These are phyloP conservation scores for Prunus armeniaca DNA, from an alignment of 306 rosid species.

Conservation along the genomic window DNA sequence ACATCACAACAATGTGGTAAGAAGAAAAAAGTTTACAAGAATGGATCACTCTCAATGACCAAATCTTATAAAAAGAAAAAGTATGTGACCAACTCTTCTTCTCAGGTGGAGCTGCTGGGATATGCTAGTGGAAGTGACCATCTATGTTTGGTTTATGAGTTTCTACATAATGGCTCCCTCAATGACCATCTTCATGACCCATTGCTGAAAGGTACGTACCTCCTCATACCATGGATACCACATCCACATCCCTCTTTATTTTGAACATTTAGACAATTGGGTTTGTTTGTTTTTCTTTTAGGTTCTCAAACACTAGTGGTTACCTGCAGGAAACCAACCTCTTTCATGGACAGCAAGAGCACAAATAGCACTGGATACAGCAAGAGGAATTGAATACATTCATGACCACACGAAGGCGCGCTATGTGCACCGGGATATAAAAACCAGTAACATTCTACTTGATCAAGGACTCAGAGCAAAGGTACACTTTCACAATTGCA, in stretches of 20 bases:
- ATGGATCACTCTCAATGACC: neutral
- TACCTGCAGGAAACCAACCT: slow-evolving; percentile 45
- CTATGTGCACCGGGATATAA: slow-evolving; percentile 64
- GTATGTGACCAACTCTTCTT: neutral
- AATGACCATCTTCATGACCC: slow-evolving; percentile 65
- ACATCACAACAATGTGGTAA: slow-evolving; percentile 40
- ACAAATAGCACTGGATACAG: slow-evolving; percentile 63
- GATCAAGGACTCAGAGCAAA: slow-evolving; percentile 58
- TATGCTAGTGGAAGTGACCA: slow-evolving; percentile 63
- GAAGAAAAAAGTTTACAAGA: neutral
- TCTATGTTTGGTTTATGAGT: slow-evolving; percentile 64
- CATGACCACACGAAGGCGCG: slow-evolving; percentile 56
- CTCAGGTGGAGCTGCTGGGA: slow-evolving; percentile 58
- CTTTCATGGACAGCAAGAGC: slow-evolving; percentile 64
- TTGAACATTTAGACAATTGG: neutral
- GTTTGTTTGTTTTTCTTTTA: neutral
- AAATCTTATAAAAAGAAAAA: neutral
- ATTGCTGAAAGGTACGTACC: slow-evolving; percentile 43
- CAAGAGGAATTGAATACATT: slow-evolving; percentile 64
- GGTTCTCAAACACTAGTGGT: neutral
- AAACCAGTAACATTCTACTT: slow-evolving; percentile 65
- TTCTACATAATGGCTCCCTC: slow-evolving; percentile 57
- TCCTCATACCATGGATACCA: neutral
- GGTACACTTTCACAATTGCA: slow-evolving; percentile 27
- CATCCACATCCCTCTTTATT: neutral